Percentiles rank a stretch among this genome's conserved stretches.
Conservation (phyloP, 2,329 filamentous ascomycete species). For the Microsporum ferrugineum region DNA sequence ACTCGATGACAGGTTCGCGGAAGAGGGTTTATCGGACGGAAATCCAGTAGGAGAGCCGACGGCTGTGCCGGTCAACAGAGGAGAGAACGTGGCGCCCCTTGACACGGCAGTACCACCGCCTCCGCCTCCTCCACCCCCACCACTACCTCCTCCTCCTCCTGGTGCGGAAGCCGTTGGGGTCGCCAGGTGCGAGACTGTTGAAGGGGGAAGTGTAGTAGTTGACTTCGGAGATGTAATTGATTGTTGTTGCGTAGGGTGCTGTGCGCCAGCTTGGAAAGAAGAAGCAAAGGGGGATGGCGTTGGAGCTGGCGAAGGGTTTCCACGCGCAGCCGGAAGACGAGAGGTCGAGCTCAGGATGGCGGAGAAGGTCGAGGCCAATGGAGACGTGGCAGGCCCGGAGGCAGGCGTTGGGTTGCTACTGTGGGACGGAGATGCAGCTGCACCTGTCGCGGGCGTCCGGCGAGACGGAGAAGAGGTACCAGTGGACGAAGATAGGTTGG, state of each 20-base stretch:
- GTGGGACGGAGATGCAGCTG: constrained; percentile 28
- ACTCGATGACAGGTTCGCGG: constrained; percentile 22
- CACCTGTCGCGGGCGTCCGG: constrained; percentile 23
- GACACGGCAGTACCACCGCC: constrained; percentile 45
- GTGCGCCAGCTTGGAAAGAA: constrained; percentile 41
- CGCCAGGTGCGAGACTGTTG: constrained; percentile 45
- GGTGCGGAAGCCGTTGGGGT: constrained; percentile 44
- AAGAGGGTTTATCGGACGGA: constrained; percentile 37
- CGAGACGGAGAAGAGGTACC: constrained; percentile 33
- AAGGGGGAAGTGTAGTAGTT: constrained; percentile 43
- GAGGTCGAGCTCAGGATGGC: constrained; percentile 40
- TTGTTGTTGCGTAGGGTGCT: constrained; percentile 40
- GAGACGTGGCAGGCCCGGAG: constrained; percentile 38
- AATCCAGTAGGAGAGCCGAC: constrained; percentile 43
- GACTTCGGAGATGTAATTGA: constrained; percentile 46
- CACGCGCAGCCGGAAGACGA: constrained; percentile 41
- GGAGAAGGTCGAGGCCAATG: constrained; percentile 43
- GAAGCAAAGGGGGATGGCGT: constrained; percentile 43
- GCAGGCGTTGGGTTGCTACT: constrained; percentile 41
- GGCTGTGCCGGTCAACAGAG: constrained; percentile 46
- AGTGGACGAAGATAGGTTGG: constrained; percentile 35
- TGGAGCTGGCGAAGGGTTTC: constrained; percentile 44
- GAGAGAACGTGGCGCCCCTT: constrained; percentile 49
- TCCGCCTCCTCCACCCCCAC: constrained; percentile 42
- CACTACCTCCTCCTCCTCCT: constrained; percentile 42